Evolutionary conservation across 495 filamentous ascomycete genomes (phyloP).

Genomic region (Penicillium cosmopolitanum): DNA sequence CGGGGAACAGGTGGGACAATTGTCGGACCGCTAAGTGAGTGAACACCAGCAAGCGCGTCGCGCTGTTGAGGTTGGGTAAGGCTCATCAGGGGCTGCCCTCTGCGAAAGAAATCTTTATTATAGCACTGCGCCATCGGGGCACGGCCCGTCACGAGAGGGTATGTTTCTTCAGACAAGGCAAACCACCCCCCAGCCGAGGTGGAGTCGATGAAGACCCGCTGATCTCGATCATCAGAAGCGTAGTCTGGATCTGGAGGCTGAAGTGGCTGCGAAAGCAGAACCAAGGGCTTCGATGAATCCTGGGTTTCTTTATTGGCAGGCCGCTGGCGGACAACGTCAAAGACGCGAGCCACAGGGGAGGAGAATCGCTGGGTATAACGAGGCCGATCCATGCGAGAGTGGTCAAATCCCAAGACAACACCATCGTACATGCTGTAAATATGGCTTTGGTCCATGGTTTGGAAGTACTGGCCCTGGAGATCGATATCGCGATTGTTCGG

Average conservation of each 20-base stretch:
- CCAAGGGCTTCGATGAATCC: conserved; percentile 61
- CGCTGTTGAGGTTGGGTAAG: conserved; percentile 47
- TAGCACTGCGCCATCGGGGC: conserved; percentile 68
- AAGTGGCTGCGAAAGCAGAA: conserved; percentile 84
- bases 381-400: conserved; percentile 56
- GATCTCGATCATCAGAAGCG: conserved; percentile 58
- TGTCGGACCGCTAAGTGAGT: conserved; percentile 48
- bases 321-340: conserved; percentile 74
- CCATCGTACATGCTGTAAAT: conserved; percentile 88
- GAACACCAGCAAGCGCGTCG: conserved; percentile 57
- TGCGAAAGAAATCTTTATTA: conserved; percentile 57
- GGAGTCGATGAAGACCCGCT: conserved; percentile 82
- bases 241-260: conserved; percentile 65
- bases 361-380: conserved; percentile 71
- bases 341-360: conserved; percentile 86
- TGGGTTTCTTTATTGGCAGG: conserved; percentile 60
- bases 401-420: conserved; percentile 79
- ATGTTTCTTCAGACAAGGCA: conserved; percentile 85
- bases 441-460: conserved; percentile 84
- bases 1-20: conserved; percentile 41
- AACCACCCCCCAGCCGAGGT: conserved; percentile 89
- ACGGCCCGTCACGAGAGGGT: conserved; percentile 77
- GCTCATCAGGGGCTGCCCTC: conserved; percentile 46
- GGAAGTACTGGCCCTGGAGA: conserved; percentile 76
- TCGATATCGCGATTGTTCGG: conserved; percentile 91